Conservation (phyloP, 2,329 filamentous ascomycete species). For the Cytospora leucostoma region DNA sequence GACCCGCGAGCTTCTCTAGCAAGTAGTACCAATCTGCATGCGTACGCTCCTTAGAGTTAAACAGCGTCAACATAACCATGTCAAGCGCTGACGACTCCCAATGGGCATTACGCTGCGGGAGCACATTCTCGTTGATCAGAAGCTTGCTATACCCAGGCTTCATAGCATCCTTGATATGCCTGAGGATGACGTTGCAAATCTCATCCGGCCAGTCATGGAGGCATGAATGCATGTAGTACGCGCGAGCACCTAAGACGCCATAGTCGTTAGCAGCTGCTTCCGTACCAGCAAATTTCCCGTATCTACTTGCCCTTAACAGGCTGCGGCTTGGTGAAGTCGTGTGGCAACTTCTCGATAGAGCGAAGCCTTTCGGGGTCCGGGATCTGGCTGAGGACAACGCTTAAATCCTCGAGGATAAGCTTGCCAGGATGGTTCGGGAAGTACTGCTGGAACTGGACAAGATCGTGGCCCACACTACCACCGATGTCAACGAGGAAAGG, state of each 20-base stretch:
- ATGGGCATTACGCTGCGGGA: conserved; percentile 35
- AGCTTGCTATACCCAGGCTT: conserved; percentile 39
- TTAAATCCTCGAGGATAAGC: conserved; percentile 31
- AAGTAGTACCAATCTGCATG: conserved; percentile 39
- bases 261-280: too few species aligned
- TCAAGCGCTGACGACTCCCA: conserved; percentile 43
- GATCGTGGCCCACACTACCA: conserved; percentile 40
- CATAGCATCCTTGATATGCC: conserved; percentile 34
- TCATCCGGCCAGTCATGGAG: conserved; percentile 38
- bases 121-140: conserved; percentile 40
- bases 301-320: conserved; percentile 16
- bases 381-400: conserved; percentile 27
- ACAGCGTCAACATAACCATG: conserved; percentile 40
- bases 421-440: conserved; percentile 29
- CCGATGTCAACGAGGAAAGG: conserved; percentile 40
- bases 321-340: conserved; percentile 25
- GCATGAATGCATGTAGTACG: conserved; percentile 34
- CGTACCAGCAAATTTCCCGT: background rate
- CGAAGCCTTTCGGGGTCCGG: conserved; percentile 18
- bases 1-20: conserved; percentile 35
- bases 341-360: conserved; percentile 6
- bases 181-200: conserved; percentile 33
- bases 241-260: conserved; percentile 31
- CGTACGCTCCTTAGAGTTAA: conserved; percentile 41
- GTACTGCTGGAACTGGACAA: conserved; percentile 35